phyloP scores from a whole-genome alignment of 2,329 filamentous ascomycete species.

The Penicillium sp. region DNA sequence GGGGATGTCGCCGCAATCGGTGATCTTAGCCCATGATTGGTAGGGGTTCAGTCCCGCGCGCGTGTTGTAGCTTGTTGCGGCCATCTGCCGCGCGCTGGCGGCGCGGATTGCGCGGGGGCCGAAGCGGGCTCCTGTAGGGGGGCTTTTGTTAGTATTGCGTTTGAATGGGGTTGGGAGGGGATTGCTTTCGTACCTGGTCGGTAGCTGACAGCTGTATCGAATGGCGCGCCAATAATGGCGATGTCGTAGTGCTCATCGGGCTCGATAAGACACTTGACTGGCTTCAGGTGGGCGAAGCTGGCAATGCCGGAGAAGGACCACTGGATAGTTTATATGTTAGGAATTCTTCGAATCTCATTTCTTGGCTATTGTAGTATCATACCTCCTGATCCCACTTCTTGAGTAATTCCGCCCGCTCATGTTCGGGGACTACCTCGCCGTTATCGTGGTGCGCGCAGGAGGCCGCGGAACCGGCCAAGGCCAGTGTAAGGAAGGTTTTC shows the following conservation, averaged over 20 bases:
- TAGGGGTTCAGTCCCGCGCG: conserved; percentile 83
- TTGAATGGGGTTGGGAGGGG: too few species aligned
- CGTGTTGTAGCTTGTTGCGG: conserved; percentile 77
- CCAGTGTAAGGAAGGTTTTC: conserved; percentile 34
- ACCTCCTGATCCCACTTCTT: conserved; percentile 51
- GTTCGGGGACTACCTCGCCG: conserved; percentile 39
- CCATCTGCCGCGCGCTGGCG: conserved; percentile 76
- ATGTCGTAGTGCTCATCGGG: conserved; percentile 66
- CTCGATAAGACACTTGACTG: conserved; percentile 67
- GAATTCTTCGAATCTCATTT: not conserved
- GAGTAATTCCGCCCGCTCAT: conserved; percentile 43
- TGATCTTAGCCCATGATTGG: conserved; percentile 69
- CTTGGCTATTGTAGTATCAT: conserved; percentile 10
- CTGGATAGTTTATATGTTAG: conserved; percentile 30
- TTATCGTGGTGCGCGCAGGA: conserved; percentile 44
- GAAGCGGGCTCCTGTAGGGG: conserved; percentile 63
- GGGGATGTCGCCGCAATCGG: conserved; percentile 90
- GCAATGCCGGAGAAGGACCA: conserved; percentile 72
- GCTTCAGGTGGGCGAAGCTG: conserved; percentile 68
- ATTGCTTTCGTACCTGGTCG: conserved; percentile 55
- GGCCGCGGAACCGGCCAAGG: conserved; percentile 32
- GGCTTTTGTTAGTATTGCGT: not conserved
- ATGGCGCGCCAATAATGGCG: conserved; percentile 68
- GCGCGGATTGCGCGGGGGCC: conserved; percentile 84
- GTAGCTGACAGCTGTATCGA: conserved; percentile 71